These are phyloP conservation scores for Phytophthora nicotianae DNA, from an alignment of 352 stramenopile genomes.

Conservation along the genomic window DNA sequence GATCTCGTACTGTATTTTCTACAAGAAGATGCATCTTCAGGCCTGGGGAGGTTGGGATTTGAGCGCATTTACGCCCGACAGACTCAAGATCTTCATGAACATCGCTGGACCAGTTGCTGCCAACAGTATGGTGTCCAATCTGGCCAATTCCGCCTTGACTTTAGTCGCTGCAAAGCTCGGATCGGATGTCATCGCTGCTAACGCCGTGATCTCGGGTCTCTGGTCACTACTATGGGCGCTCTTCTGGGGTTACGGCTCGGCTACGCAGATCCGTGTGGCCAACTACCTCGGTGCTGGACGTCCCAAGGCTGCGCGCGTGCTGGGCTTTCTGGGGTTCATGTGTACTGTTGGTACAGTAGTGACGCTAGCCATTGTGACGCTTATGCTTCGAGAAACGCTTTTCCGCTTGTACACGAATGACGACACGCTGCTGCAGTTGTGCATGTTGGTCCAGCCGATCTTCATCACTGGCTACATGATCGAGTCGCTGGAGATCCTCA, in stretches of 20 bases:
- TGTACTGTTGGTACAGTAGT: constrained; percentile 62
- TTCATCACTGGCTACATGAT: constrained; percentile 65
- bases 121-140: constrained; percentile 74
- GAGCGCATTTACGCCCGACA: constrained; percentile 57
- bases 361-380: constrained; percentile 50
- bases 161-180: constrained; percentile 75
- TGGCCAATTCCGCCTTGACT: constrained; percentile 73
- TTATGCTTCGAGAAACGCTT: constrained; percentile 49
- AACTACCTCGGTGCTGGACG: constrained; percentile 79
- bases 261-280: constrained; percentile 77
- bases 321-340: constrained; percentile 64
- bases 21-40: constrained; percentile 73
- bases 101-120: constrained; percentile 67
- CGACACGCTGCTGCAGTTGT: constrained; percentile 48
- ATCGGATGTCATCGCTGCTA: constrained; percentile 78
- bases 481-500: constrained; percentile 64
- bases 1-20: constrained; percentile 76
- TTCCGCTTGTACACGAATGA: constrained; percentile 72
- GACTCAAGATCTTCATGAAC: constrained; percentile 66
- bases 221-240: constrained; percentile 77
- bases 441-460: constrained; percentile 59
- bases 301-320: constrained; percentile 55
- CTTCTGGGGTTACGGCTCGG: constrained; percentile 82
- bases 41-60: constrained; percentile 77
- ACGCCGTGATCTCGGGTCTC: constrained; percentile 69